These are phyloP conservation scores for Dactylellina leptospora DNA, from an alignment of 2,329 filamentous ascomycete genomes.

Conservation along the genomic window DNA sequence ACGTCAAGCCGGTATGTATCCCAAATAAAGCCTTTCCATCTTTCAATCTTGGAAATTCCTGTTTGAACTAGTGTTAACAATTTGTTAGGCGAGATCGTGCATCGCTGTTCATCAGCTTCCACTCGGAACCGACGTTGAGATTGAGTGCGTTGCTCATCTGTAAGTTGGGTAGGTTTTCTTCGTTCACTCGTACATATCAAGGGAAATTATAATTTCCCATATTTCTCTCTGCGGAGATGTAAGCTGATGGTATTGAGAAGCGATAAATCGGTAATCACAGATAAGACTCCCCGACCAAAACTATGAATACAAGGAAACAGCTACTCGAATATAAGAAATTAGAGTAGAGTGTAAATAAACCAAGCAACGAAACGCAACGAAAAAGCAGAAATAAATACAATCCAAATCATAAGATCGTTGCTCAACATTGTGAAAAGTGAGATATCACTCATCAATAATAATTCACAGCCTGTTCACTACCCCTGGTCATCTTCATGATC, in stretches of 20 bases:
- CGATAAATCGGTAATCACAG: slow-evolving; percentile 27
- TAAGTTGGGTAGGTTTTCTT: slow-evolving; percentile 59
- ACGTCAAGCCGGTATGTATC: slow-evolving; percentile 61
- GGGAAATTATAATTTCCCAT: background rate
- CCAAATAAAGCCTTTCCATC: background rate
- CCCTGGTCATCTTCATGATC: slow-evolving; percentile 14
- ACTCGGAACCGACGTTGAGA: slow-evolving; percentile 86
- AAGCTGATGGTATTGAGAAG: slow-evolving; percentile 5
- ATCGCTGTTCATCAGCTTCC: slow-evolving; percentile 89
- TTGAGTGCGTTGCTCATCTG: slow-evolving; percentile 83
- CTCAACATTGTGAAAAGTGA: too few species aligned
- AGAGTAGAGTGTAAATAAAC: background rate
- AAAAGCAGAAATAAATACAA: too few species aligned
- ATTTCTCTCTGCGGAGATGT: background rate
- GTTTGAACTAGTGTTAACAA: background rate
- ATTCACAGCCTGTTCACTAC: too few species aligned
- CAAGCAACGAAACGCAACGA: background rate
- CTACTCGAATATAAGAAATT: background rate
- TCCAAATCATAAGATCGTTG: too few species aligned
- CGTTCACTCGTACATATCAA: background rate
- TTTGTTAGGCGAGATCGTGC: slow-evolving; percentile 72
- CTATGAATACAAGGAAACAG: slow-evolving; percentile 13
- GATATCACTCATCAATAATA: too few species aligned
- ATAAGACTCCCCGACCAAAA: slow-evolving; percentile 29
- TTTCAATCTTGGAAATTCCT: background rate